Conservation (phyloP, 345 rosid species). For the Luvunga scandens region DNA sequence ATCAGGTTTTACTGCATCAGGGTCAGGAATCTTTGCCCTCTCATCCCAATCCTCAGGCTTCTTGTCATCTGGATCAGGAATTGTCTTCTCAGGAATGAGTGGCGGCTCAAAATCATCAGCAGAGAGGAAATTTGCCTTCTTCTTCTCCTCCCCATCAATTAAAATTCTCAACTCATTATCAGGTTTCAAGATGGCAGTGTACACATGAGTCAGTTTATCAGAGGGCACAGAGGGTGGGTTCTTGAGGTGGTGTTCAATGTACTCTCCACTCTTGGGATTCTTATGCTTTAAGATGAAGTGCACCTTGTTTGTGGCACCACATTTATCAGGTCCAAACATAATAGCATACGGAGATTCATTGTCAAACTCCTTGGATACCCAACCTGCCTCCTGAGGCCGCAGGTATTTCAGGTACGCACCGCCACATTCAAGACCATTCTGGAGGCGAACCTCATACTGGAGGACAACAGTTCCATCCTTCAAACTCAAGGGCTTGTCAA, state of each 20-base stretch:
- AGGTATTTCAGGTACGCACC: conserved; percentile 83
- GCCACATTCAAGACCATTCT: conserved; percentile 85
- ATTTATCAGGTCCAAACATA: conserved; percentile 93
- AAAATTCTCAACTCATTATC: conserved; percentile 64
- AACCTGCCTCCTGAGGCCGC: conserved; percentile 75
- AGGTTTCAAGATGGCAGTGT: conserved; percentile 74
- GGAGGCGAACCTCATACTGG: conserved; percentile 75
- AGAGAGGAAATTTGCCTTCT: conserved; percentile 65
- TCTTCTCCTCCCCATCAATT: conserved; percentile 82
- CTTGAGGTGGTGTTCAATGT: conserved; percentile 77
- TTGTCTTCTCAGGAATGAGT: conserved; percentile 71
- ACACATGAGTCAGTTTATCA: conserved; percentile 80
- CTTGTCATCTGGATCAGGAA: conserved; percentile 89
- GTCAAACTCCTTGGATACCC: conserved; percentile 61
- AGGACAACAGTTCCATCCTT: conserved; percentile 71
- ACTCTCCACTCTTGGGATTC: conserved; percentile 87
- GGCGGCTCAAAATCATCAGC: conserved; percentile 80
- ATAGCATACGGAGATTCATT: conserved; percentile 80
- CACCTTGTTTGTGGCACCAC: conserved; percentile 85
- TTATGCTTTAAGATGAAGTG: conserved; percentile 86
- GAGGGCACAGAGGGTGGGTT: conserved; percentile 74
- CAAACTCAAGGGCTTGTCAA: conserved; percentile 52
- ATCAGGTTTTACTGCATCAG: conserved; percentile 69
- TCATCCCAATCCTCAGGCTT: conserved; percentile 93
- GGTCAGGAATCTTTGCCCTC: conserved; percentile 74